A percentile compares a stretch with the other conserved stretches of the same genome.
phyloP scores from a whole-genome alignment of 768 basidiomycete genomes.

The Phanerochaete carnosa region DNA sequence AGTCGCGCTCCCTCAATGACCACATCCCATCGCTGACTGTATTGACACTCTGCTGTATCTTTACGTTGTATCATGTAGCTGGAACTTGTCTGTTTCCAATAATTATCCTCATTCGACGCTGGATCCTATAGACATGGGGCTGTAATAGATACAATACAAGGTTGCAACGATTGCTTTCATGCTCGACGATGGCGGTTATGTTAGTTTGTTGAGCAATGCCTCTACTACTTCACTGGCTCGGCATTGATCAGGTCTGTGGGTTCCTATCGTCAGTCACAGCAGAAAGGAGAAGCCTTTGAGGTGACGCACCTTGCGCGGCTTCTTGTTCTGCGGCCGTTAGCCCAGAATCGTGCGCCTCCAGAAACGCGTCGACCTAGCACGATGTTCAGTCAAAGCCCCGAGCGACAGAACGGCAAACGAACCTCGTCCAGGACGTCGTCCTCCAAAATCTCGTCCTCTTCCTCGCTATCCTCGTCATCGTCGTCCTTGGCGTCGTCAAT shows the following conservation, averaged over 20 bases:
- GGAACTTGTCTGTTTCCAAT: neutral
- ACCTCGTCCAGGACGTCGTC: slow-evolving; percentile 91
- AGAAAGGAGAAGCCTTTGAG: neutral
- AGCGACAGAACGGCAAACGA: slow-evolving; percentile 16
- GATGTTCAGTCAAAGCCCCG: neutral
- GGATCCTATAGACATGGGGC: slow-evolving; percentile 1
- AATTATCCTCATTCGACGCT: slow-evolving; percentile 8
- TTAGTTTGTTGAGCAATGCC: neutral
- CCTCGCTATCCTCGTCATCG: slow-evolving; percentile 61
- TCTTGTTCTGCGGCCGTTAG: slow-evolving; percentile 76
- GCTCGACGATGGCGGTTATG: neutral
- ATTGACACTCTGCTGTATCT: neutral
- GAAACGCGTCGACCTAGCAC: slow-evolving; percentile 83
- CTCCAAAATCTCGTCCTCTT: slow-evolving; percentile 49
- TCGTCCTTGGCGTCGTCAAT: slow-evolving; percentile 92
- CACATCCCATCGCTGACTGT: neutral
- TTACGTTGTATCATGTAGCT: slow-evolving; percentile 3
- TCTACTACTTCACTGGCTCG: slow-evolving; percentile 49
- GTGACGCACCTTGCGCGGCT: slow-evolving; percentile 63
- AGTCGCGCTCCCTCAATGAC: slow-evolving; percentile 10
- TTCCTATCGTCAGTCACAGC: neutral
- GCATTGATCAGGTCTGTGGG: slow-evolving; percentile 55
- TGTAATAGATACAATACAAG: slow-evolving; percentile 15
- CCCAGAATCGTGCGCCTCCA: slow-evolving; percentile 90
- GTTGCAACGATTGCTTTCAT: slow-evolving; percentile 1